phyloP scores from a whole-genome alignment of 1,284 basidiomycete genomes.

The Dichomitus squalens region DNA sequence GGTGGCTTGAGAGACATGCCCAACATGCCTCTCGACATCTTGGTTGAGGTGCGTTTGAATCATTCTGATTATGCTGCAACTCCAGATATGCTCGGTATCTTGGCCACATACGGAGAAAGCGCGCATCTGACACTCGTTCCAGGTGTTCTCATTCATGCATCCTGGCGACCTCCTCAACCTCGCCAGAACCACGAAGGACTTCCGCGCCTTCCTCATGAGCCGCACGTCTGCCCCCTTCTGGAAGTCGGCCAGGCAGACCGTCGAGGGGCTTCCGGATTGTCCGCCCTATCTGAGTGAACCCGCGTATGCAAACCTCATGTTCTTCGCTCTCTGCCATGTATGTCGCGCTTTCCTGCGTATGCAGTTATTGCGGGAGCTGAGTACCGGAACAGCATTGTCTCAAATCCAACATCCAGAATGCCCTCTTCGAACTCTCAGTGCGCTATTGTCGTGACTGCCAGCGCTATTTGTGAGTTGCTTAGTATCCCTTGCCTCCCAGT shows the following conservation, averaged over 20 bases:
- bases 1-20: conserved; percentile 16
- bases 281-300: conserved; percentile 38
- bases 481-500: neutral
- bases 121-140: no score
- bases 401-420: conserved; percentile 9
- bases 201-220: conserved; percentile 42
- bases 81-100: no score
- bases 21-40: conserved; percentile 19
- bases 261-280: conserved; percentile 28
- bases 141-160: conserved; percentile 49
- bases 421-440: conserved; percentile 15
- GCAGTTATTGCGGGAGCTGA: neutral
- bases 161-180: conserved; percentile 50
- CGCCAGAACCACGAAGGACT: conserved; percentile 38
- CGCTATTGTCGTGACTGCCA: conserved; percentile 19
- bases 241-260: conserved; percentile 34
- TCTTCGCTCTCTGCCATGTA: conserved; percentile 24
- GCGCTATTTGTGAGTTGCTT: conserved; percentile 5
- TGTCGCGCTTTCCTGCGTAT: neutral
- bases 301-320: conserved; percentile 32
- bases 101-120: no score
- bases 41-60: conserved; percentile 15
- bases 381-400: conserved; percentile 10
- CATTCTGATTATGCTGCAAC: no score
- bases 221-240: conserved; percentile 42